Evolutionary conservation across 2,329 filamentous ascomycete species (phyloP).

Genomic region (Microdochium trichocladiopsis): DNA sequence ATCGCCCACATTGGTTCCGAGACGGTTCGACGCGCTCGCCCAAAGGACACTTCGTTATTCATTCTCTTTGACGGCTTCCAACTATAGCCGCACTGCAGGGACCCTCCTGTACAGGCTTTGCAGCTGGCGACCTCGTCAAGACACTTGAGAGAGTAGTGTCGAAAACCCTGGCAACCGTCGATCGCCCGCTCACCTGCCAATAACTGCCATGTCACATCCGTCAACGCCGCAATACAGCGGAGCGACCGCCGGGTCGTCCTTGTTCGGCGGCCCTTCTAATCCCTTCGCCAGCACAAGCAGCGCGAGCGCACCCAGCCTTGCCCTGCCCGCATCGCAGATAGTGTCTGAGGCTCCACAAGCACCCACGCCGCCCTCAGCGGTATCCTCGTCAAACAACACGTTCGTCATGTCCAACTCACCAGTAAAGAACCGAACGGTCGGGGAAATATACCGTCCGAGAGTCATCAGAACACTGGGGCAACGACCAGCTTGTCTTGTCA

Average conservation of each 20-base stretch:
- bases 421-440: conserved; percentile 54
- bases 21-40: no score
- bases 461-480: conserved; percentile 73
- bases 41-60: no score
- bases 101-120: no score
- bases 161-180: neutral
- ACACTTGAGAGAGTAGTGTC: no score
- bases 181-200: no score
- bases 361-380: conserved; percentile 35
- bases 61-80: no score
- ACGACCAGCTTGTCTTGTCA: conserved; percentile 89
- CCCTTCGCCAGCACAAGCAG: conserved; percentile 12
- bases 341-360: conserved; percentile 25
- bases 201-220: conserved; percentile 4
- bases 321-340: conserved; percentile 13
- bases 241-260: conserved; percentile 12
- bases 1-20: no score
- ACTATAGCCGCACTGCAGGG: no score
- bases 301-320: conserved; percentile 11
- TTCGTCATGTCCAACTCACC: conserved; percentile 90
- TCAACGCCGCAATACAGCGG: conserved; percentile 10
- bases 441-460: conserved; percentile 76
- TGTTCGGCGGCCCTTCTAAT: conserved; percentile 21
- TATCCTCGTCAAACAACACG: conserved; percentile 62
- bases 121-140: no score